Conservation (phyloP, 306 rosid genomes). For the Prunus salicina region DNA sequence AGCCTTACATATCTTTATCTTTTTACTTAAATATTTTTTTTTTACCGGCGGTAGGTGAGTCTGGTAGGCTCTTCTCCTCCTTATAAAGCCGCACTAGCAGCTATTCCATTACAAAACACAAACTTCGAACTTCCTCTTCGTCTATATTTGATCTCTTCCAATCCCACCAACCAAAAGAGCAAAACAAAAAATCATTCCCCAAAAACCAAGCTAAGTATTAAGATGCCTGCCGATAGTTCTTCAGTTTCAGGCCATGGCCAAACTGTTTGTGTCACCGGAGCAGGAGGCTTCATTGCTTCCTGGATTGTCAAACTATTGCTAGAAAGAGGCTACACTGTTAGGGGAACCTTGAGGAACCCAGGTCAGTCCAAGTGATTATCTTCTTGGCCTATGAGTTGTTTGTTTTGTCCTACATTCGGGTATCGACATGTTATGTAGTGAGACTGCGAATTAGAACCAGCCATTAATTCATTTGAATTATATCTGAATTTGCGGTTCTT, state of each 20-base stretch:
- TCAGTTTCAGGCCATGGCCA: conserved; percentile 32
- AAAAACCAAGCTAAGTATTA: not conserved
- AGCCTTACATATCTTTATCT: not conserved
- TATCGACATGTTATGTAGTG: not conserved
- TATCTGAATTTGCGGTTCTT: not conserved
- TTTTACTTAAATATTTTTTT: not conserved
- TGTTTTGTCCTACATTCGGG: no score
- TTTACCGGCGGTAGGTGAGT: conserved; percentile 33
- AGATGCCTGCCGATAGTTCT: conserved; percentile 43
- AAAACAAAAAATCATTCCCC: not conserved
- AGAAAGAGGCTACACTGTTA: conserved; percentile 67
- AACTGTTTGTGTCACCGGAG: conserved; percentile 89
- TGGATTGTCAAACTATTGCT: conserved; percentile 82
- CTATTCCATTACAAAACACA: not conserved
- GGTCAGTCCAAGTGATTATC: conserved; percentile 29
- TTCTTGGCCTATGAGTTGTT: not conserved
- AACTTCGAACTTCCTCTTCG: not conserved
- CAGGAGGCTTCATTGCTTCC: conserved; percentile 94
- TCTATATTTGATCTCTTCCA: not conserved
- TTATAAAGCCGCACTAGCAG: conserved; percentile 20
- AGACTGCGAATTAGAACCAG: no score
- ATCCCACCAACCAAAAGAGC: conserved; percentile 1
- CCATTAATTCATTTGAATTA: not conserved
- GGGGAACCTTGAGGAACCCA: conserved; percentile 85
- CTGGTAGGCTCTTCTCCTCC: not conserved